Base-by-base conservation (phyloP, 495 filamentous ascomycete species). In the Penicillium angulare region DNA sequence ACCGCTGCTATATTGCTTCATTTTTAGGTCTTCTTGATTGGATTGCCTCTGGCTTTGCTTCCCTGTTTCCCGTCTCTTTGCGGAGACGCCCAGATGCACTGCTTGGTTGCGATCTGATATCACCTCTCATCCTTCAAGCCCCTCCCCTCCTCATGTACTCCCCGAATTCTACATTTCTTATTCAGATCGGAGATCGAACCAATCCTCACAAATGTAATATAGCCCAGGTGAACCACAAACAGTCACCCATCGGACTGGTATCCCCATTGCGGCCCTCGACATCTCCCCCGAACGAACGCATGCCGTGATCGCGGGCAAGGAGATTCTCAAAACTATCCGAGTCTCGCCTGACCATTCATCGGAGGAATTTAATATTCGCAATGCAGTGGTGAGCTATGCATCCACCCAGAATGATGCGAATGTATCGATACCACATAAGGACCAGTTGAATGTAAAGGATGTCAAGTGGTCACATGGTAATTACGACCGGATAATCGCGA, bases 241-340 rank as follows among this genome's bases (percentile, higher is more conserved):
- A 43, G 79, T 85, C 26, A 79, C 80, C 41, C 86, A 92, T 67
- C 75, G 79, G 36, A 90, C 88, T 20, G 81, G 86, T 35, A 79
- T 84, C 18, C 82, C 88, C 15, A 87, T 95, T 49, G 67, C 80
- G 29, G 84, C 86, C 47, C 74, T 96, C 55, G 91, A 92, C 66
- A 82, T 85, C 48, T 93, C 90, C 17, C 83, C 86, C 27, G 80
- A 87, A 57, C 79, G 84, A 54, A 86, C 83, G 41, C 82, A 86
- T 66, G 91, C 86, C 35, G 79, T 96, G 7, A 77, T 96, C 56
- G 91, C 84, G 15, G 89, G 91, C 22, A 83, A 85, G 51, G 86
- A 95, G 55, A 83, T 95, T 38, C 81, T 96, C 57, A 92, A 92
- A 68, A 95, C 86, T 3, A 79, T 96, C 51, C 79, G 76, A 32